phyloP scores from a whole-genome alignment of 2,329 filamentous ascomycete species.

The Zymoseptoria pseudotritici region DNA sequence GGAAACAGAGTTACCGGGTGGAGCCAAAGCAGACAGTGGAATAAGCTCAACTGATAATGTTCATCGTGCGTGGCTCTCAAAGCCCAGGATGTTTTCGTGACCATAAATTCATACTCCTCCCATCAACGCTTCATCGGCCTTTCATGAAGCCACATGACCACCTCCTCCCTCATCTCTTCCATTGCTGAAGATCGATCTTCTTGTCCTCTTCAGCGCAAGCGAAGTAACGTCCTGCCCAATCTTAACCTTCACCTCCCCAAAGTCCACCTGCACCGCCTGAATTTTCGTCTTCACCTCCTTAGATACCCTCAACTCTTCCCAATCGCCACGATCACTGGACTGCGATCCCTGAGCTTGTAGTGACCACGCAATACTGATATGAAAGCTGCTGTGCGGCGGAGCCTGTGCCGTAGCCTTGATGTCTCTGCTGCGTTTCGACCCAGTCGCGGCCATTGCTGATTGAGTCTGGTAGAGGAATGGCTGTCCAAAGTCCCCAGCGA shows the following conservation, averaged over 20 bases:
- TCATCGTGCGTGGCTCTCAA: not conserved
- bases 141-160: not conserved
- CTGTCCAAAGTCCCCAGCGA: constrained; percentile 55
- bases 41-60: not conserved
- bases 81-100: not conserved
- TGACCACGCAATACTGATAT: constrained; percentile 83
- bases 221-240: constrained; percentile 35
- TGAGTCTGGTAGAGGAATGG: constrained; percentile 56
- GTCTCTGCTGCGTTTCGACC: not conserved
- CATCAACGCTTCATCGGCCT: not conserved
- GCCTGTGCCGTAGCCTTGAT: constrained; percentile 33
- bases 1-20: too few relatives aligned
- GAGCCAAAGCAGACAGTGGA: not conserved
- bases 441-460: constrained; percentile 1
- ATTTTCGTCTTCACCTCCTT: constrained; percentile 7
- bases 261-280: constrained; percentile 16
- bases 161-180: not conserved
- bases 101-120: not conserved
- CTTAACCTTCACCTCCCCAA: constrained; percentile 42
- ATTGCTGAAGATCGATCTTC: not conserved
- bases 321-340: not conserved
- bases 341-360: constrained; percentile 36
- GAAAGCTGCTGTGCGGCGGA: constrained; percentile 60
- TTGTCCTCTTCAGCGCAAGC: constrained; percentile 14
- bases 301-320: constrained; percentile 2